Evolutionary conservation across 129 eudicot species (phyloP).

Genomic region (Apium graveolens): DNA sequence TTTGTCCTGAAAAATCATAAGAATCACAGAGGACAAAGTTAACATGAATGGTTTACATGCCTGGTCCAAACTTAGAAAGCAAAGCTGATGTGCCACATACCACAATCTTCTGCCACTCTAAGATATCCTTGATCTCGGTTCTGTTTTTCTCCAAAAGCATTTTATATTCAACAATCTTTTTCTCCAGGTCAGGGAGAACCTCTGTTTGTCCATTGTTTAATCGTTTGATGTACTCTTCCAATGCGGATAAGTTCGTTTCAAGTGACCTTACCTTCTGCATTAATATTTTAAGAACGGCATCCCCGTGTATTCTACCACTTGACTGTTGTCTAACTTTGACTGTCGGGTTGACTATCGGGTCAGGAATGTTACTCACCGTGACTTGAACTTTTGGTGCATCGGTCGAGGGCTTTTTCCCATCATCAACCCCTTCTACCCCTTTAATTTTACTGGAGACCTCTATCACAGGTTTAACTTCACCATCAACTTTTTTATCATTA

Average conservation of each 20-base stretch:
- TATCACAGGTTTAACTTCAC: conserved; percentile 20
- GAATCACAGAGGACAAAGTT: neutral
- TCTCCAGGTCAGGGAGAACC: conserved; percentile 58
- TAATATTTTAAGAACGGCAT: conserved; percentile 74
- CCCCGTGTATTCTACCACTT: conserved; percentile 70
- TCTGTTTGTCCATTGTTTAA: conserved; percentile 58
- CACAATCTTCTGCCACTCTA: conserved; percentile 66
- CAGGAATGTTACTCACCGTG: conserved; percentile 33
- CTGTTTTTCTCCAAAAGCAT: conserved; percentile 47
- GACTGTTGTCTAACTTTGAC: conserved; percentile 42
- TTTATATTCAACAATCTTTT: conserved; percentile 44
- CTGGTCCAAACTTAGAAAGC: conserved; percentile 5
- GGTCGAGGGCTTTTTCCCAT: conserved; percentile 30
- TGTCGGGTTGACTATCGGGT: conserved; percentile 41
- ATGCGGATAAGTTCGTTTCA: conserved; percentile 57
- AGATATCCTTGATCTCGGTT: conserved; percentile 49
- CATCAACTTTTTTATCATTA: conserved; percentile 24
- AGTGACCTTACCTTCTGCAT: conserved; percentile 81
- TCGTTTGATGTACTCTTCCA: conserved; percentile 75
- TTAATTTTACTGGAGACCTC: conserved; percentile 35
- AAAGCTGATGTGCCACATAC: conserved; percentile 26
- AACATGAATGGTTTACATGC: neutral
- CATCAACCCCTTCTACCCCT: conserved; percentile 40
- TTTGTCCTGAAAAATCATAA: conserved; percentile 46
- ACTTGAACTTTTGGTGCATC: conserved; percentile 37